Evolutionary conservation across 225 moss, liverwort and hornwort genomes (phyloP).

Genomic region (Sphagnum contortum): DNA sequence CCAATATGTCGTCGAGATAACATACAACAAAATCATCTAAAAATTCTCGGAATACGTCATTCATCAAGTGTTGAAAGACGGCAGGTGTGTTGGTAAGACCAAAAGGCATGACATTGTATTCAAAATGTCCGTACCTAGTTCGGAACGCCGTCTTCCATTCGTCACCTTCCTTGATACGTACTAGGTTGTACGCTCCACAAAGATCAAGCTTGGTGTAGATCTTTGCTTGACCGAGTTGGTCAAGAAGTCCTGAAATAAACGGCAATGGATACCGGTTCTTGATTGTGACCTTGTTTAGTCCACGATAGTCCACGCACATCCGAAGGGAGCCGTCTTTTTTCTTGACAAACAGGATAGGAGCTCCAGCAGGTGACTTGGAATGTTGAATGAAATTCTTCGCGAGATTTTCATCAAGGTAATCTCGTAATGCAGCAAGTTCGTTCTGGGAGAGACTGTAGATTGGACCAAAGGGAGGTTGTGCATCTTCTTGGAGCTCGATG

Average conservation of each 20-base stretch:
- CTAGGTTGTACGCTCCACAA: constrained; percentile 1
- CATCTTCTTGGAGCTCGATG: constrained; percentile 1
- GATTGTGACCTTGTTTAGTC: constrained; percentile 1
- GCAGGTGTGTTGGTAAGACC: background rate
- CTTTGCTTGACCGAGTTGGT: constrained; percentile 1
- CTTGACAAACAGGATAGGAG: constrained; percentile 1
- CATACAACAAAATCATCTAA: background rate
- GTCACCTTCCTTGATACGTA: constrained; percentile 5
- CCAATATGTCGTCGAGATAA: constrained; percentile 9
- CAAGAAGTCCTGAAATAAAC: constrained; percentile 1
- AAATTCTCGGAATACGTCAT: constrained; percentile 1
- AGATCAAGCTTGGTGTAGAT: constrained; percentile 7
- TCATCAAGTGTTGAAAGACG: constrained; percentile 10
- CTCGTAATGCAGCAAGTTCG: background rate
- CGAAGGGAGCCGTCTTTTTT: constrained; percentile 2
- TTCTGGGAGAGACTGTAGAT: background rate
- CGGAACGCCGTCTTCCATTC: constrained; percentile 1
- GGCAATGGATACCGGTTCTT: constrained; percentile 10
- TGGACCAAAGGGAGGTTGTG: background rate
- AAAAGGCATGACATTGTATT: constrained; percentile 5
- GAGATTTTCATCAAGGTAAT: constrained; percentile 1
- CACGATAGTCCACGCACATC: constrained; percentile 9
- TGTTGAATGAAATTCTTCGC: constrained; percentile 8
- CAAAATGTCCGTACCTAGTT: constrained; percentile 1
- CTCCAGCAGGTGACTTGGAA: constrained; percentile 1